Conservation (phyloP, 1,284 basidiomycete species). For the Ceratobasidium theobromae region DNA sequence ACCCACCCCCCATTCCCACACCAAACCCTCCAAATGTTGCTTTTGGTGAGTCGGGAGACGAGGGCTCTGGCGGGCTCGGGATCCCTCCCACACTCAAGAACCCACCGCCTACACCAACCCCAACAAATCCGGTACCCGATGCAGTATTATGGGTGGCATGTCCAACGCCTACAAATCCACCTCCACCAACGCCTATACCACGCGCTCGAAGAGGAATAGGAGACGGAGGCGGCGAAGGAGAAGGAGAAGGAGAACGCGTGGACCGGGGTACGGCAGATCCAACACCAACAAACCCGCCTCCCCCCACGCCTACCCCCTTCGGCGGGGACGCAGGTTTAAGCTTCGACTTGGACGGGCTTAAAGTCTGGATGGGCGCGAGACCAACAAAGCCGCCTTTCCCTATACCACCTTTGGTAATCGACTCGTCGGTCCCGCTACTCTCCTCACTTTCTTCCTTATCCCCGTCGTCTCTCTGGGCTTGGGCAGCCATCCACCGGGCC, state of each 20-base stretch:
- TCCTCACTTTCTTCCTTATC: slow-evolving; percentile 34
- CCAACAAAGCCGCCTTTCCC: slow-evolving; percentile 1
- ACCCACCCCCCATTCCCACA: slow-evolving; percentile 14
- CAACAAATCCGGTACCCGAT: slow-evolving; percentile 21
- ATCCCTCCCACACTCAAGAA: slow-evolving; percentile 6
- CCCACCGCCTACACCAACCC: slow-evolving; percentile 2
- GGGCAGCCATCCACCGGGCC: slow-evolving; percentile 60
- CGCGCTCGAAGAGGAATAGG: neutral
- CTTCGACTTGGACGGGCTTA: neutral
- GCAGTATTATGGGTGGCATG: neutral
- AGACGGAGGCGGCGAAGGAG: neutral
- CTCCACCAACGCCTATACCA: slow-evolving; percentile 5
- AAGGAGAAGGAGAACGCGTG: neutral
- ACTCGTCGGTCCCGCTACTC: neutral
- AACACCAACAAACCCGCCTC: slow-evolving; percentile 9
- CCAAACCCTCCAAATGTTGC: slow-evolving; percentile 19
- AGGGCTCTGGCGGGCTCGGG: neutral
- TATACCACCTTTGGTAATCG: neutral
- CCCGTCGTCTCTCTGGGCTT: slow-evolving; percentile 34
- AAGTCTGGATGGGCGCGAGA: neutral
- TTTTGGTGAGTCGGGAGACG: neutral
- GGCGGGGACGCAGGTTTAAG: neutral
- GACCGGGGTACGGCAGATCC: neutral
- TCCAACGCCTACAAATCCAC: slow-evolving; percentile 8
- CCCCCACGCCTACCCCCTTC: slow-evolving; percentile 3